phyloP scores from a whole-genome alignment of 176 grass and related monocot species.

The Lolium rigidum region DNA sequence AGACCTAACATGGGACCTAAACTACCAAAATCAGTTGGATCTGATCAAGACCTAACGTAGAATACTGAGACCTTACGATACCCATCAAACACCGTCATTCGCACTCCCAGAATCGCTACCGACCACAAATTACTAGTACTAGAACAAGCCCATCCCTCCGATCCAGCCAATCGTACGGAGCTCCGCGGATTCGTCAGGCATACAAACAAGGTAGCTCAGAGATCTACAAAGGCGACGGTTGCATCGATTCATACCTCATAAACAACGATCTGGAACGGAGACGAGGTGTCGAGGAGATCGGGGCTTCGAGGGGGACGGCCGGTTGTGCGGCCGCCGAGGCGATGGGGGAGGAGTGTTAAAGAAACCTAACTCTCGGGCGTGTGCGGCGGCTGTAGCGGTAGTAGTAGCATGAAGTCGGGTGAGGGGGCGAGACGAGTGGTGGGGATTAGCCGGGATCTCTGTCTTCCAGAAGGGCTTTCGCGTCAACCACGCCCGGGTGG shows the following conservation, averaged over 20 bases:
- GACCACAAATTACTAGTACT: background rate
- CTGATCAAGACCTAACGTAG: background rate
- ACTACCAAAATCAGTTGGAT: background rate
- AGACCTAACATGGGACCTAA: conserved; percentile 5
- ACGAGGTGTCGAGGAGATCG: background rate
- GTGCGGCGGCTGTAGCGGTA: background rate
- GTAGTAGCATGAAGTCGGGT: background rate
- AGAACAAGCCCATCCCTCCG: background rate
- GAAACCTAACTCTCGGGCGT: conserved; percentile 41
- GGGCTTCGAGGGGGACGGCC: background rate
- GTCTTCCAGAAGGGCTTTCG: background rate
- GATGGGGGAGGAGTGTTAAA: background rate
- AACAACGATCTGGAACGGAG: conserved; percentile 57
- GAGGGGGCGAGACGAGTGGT: conserved; percentile 4
- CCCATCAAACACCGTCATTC: background rate
- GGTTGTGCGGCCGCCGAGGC: conserved; percentile 26
- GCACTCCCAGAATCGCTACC: background rate
- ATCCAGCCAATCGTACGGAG: background rate
- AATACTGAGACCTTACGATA: background rate
- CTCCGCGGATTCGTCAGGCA: conserved; percentile 13
- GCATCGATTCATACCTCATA: conserved; percentile 50
- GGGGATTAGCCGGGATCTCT: conserved; percentile 30
- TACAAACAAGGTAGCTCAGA: background rate
- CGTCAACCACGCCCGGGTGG: too few species aligned
- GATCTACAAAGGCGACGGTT: conserved; percentile 22